Evolutionary conservation across 192 early-diverging fungal species (phyloP).

Genomic region (Coemansia sp.): DNA sequence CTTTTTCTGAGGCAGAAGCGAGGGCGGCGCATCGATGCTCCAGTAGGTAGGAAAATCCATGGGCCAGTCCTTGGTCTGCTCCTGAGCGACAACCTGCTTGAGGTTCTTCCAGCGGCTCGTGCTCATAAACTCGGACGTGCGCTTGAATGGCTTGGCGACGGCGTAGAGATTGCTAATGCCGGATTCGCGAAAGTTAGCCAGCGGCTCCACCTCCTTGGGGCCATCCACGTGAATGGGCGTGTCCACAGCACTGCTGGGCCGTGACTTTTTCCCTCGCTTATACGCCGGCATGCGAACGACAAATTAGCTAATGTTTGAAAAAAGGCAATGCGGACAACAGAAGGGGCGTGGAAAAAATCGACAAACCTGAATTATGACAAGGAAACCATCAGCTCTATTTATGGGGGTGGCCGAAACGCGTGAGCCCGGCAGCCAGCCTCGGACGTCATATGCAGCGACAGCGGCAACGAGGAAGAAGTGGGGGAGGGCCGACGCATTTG

Average conservation of each 20-base stretch:
- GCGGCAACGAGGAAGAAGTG: neutral
- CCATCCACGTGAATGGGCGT: slow-evolving; percentile 28
- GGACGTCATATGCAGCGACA: neutral
- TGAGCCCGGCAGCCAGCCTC: neutral
- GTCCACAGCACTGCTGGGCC: slow-evolving; percentile 48
- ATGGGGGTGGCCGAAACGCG: neutral
- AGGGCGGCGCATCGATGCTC: slow-evolving; percentile 81
- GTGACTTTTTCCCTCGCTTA: slow-evolving; percentile 46
- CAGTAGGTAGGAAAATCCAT: slow-evolving; percentile 72
- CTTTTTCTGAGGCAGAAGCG: slow-evolving; percentile 78
- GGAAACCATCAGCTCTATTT: neutral
- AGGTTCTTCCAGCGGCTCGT: slow-evolving; percentile 74
- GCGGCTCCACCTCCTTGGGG: slow-evolving; percentile 32
- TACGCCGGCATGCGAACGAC: slow-evolving; percentile 21
- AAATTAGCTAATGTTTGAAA: neutral
- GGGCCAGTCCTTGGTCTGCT: slow-evolving; percentile 60
- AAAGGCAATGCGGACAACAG: neutral
- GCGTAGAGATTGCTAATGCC: slow-evolving; percentile 44
- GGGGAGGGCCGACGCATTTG: neutral
- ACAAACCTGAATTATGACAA: neutral
- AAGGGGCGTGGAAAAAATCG: neutral
- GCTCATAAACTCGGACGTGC: slow-evolving; percentile 55
- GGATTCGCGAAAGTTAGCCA: slow-evolving; percentile 31
- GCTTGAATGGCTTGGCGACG: slow-evolving; percentile 74
- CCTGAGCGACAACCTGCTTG: slow-evolving; percentile 75